Evolutionary conservation across 2,329 filamentous ascomycete genomes (phyloP).

Genomic region (Verticillium nonalfalfae): DNA sequence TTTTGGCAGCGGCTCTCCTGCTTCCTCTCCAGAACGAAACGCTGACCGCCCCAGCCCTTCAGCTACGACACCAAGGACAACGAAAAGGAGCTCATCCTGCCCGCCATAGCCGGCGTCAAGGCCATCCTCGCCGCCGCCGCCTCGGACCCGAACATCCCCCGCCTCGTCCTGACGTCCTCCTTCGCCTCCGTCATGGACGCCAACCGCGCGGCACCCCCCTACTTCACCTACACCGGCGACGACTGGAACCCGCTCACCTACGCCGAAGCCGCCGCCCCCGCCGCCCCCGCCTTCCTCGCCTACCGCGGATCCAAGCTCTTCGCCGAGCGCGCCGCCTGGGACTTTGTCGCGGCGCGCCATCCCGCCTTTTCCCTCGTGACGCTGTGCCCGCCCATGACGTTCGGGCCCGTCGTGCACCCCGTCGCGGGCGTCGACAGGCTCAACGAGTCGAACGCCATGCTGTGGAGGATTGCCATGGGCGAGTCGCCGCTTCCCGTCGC

Average conservation of each 20-base stretch:
- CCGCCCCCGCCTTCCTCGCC: constrained; percentile 29
- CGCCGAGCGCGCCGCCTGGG: constrained; percentile 26
- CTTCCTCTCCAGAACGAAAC: background rate
- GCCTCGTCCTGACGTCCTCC: constrained; percentile 55
- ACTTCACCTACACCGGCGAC: constrained; percentile 43
- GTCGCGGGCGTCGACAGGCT: constrained; percentile 24
- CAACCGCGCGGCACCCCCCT: constrained; percentile 37
- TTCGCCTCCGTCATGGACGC: constrained; percentile 59
- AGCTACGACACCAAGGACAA: constrained; percentile 35
- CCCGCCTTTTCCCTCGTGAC: constrained; percentile 35
- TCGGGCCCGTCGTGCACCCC: constrained; percentile 35
- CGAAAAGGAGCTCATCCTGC: constrained; percentile 35
- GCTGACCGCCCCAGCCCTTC: constrained; percentile 25
- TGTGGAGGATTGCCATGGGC: constrained; percentile 32
- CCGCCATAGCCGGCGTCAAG: constrained; percentile 37
- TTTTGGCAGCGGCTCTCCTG: background rate
- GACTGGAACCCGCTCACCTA: constrained; percentile 53
- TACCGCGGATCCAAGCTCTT: constrained; percentile 28
- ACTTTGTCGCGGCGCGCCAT: constrained; percentile 24
- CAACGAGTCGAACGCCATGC: constrained; percentile 33
- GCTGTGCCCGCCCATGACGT: constrained; percentile 36
- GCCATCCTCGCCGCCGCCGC: constrained; percentile 29
- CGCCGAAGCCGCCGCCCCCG: constrained; percentile 35
- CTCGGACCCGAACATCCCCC: constrained; percentile 14
- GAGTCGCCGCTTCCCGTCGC: constrained; percentile 26